Evolutionary conservation across 164 flowering plant genomes (phyloP).

Genomic region (Cinnamomum chago): DNA sequence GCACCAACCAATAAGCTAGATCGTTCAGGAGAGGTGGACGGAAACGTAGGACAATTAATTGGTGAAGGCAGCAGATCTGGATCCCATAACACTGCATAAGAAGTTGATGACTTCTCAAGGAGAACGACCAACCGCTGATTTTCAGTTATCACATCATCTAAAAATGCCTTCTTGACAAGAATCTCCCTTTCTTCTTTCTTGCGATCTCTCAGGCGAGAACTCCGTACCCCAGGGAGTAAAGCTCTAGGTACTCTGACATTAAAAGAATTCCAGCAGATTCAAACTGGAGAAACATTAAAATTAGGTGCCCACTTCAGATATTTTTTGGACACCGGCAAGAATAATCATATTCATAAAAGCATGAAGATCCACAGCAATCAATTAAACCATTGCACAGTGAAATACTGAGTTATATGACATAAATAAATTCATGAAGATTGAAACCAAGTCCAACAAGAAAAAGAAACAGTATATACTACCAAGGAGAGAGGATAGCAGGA

Average conservation of each 20-base stretch:
- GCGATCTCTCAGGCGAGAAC: constrained; percentile 88
- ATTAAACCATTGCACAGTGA: background rate
- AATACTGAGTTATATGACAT: background rate
- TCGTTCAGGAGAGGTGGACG: constrained; percentile 9
- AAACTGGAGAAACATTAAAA: constrained; percentile 22
- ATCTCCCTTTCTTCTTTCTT: constrained; percentile 83
- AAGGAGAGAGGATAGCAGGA: background rate
- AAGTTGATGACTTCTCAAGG: constrained; percentile 41
- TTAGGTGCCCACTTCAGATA: constrained; percentile 24
- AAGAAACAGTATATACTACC: no score
- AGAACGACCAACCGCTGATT: constrained; percentile 44
- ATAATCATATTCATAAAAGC: background rate
- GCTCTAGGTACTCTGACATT: constrained; percentile 78
- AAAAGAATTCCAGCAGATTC: constrained; percentile 29
- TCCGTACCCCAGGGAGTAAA: constrained; percentile 78
- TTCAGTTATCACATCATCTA: constrained; percentile 70
- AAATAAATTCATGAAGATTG: background rate
- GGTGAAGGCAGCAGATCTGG: constrained; percentile 59
- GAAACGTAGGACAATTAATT: constrained; percentile 29
- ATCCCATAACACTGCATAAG: constrained; percentile 67
- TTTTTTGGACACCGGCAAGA: constrained; percentile 19
- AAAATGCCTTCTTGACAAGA: constrained; percentile 75
- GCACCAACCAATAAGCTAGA: constrained; percentile 10
- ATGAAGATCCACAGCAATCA: constrained; percentile 1
- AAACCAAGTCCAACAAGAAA: no score